Conservation (phyloP, 2,329 filamentous ascomycete genomes). For the Cercospora sp. region DNA sequence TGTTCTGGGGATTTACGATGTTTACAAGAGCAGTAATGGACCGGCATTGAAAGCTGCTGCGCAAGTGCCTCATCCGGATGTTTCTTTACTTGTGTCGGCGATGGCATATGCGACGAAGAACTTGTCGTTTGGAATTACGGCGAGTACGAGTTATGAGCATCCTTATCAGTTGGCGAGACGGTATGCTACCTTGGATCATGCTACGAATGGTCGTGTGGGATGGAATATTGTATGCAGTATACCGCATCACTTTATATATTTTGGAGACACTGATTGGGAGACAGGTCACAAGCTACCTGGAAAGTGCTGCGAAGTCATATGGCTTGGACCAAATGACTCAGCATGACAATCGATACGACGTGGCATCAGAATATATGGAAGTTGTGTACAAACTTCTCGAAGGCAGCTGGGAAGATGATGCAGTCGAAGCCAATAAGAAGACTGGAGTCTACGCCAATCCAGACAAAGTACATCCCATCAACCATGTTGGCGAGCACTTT, state of each 20-base stretch:
- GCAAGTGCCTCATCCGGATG: constrained; percentile 68
- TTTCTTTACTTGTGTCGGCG: constrained; percentile 42
- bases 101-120: constrained; percentile 49
- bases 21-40: constrained; percentile 45
- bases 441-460: constrained; percentile 60
- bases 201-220: constrained; percentile 41
- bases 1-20: constrained; percentile 50
- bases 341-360: constrained; percentile 52
- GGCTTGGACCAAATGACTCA: constrained; percentile 49
- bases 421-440: constrained; percentile 54
- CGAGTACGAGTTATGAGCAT: constrained; percentile 41
- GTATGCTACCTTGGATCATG: constrained; percentile 42
- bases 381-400: constrained; percentile 37
- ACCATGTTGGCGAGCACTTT: constrained; percentile 43
- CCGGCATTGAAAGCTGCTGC: constrained; percentile 61
- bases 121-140: constrained; percentile 43
- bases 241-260: too few species aligned
- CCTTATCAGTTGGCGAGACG: constrained; percentile 40
- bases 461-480: constrained; percentile 57
- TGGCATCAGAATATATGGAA: constrained; percentile 49
- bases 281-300: constrained; percentile 49
- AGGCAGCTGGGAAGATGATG: constrained; percentile 35
- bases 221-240: constrained; percentile 46
- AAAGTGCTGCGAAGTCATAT: constrained; percentile 51
- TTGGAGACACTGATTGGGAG: background rate